Evolutionary conservation across 176 grass and related monocot species (phyloP).

Genomic region (Panicum miliaceum): DNA sequence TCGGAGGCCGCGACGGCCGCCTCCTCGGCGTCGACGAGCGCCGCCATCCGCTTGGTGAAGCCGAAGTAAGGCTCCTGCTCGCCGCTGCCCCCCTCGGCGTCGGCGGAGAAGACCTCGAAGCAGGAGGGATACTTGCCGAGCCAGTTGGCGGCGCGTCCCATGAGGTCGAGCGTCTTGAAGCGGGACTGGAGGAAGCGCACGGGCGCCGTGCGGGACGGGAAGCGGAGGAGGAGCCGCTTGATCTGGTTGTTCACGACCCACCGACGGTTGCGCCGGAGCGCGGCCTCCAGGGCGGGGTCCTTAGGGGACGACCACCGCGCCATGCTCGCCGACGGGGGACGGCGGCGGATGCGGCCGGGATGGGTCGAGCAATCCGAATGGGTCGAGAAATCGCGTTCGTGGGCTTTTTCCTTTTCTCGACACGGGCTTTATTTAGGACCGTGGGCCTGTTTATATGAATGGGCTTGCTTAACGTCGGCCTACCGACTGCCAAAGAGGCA

Average conservation of each 20-base stretch:
- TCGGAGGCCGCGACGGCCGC: slow-evolving; percentile 56
- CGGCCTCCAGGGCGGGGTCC: slow-evolving; percentile 69
- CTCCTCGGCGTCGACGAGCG: slow-evolving; percentile 72
- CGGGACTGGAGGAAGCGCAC: slow-evolving; percentile 79
- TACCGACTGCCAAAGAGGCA: too few relatives aligned
- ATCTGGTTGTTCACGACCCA: slow-evolving; percentile 98
- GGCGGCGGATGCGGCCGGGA: neutral
- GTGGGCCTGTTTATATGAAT: too few relatives aligned
- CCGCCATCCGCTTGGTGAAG: slow-evolving; percentile 87
- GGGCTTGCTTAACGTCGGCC: too few relatives aligned
- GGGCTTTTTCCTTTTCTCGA: neutral
- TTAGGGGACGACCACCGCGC: slow-evolving; percentile 83
- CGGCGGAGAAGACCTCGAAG: slow-evolving; percentile 61
- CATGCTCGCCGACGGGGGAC: slow-evolving; percentile 35
- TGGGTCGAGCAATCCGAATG: neutral
- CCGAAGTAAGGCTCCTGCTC: slow-evolving; percentile 58
- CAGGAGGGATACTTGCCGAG: slow-evolving; percentile 92
- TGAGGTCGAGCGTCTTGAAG: slow-evolving; percentile 82
- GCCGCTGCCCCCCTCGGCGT: slow-evolving; percentile 18
- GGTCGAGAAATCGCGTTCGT: neutral
- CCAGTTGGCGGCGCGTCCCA: slow-evolving; percentile 88
- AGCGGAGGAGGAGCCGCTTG: slow-evolving; percentile 83
- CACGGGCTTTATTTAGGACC: too few relatives aligned
- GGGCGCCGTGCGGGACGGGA: slow-evolving; percentile 61
- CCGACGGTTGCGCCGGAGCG: slow-evolving; percentile 79